These are phyloP conservation scores for Salix suchowensis DNA, from an alignment of 345 rosid genomes.

Conservation along the genomic window DNA sequence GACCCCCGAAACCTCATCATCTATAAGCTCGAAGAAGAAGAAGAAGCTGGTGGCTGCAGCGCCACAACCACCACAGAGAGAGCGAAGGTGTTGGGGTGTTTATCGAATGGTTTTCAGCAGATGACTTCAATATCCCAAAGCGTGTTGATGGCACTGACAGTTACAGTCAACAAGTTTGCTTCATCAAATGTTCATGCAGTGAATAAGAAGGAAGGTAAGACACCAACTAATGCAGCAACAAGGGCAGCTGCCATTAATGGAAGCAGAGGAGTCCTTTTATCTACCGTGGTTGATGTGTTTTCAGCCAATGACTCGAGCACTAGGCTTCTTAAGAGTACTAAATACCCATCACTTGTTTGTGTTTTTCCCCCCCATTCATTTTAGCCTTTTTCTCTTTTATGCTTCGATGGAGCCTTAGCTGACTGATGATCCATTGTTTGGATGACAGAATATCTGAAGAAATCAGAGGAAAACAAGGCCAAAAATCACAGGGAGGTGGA, in stretches of 20 bases:
- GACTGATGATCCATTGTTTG: not conserved
- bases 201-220: constrained; percentile 43
- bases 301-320: constrained; percentile 43
- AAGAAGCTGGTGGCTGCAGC: constrained; percentile 13
- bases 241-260: constrained; percentile 17
- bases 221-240: constrained; percentile 5
- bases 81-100: not conserved
- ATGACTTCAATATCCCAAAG: constrained; percentile 66
- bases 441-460: constrained; percentile 66
- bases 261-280: constrained; percentile 56
- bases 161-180: constrained; percentile 75
- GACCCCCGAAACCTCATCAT: not conserved
- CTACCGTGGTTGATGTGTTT: constrained; percentile 48
- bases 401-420: not conserved
- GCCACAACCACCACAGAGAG: not conserved
- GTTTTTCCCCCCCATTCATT: not conserved
- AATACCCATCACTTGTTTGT: not conserved
- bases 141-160: constrained; percentile 88
- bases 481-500: constrained; percentile 94
- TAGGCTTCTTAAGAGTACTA: constrained; percentile 66
- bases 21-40: not conserved
- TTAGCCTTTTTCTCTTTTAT: not conserved
- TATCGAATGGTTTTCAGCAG: constrained; percentile 13
- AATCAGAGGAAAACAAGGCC: constrained; percentile 71
- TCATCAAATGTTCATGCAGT: constrained; percentile 72